These are phyloP conservation scores for Helotiales sp. DNA, from an alignment of 2,329 filamentous ascomycete genomes.

Conservation along the genomic window DNA sequence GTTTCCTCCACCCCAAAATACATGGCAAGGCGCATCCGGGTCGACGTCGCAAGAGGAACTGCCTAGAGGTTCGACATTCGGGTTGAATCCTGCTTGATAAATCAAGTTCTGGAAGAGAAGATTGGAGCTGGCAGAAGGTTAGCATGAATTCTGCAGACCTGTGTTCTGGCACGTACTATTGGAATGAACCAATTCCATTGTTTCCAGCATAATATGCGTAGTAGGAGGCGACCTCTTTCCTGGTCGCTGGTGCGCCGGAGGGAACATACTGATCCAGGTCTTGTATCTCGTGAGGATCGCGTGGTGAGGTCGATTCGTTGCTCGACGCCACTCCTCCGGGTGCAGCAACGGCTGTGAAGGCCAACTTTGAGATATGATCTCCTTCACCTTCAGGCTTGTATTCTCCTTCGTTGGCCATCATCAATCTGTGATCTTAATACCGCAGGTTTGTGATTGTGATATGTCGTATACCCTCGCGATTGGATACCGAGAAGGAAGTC, in stretches of 20 bases:
- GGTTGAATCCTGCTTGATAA: constrained; percentile 35
- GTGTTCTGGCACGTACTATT: constrained; percentile 28
- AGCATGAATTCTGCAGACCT: background rate
- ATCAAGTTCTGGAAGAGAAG: constrained; percentile 36
- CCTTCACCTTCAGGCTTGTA: constrained; percentile 11
- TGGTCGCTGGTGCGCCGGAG: constrained; percentile 26
- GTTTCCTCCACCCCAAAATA: constrained; percentile 32
- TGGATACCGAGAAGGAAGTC: background rate
- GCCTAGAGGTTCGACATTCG: constrained; percentile 33
- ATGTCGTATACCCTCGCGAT: background rate
- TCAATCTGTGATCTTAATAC: background rate
- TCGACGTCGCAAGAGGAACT: constrained; percentile 31
- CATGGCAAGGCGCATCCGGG: constrained; percentile 29
- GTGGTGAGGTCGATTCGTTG: constrained; percentile 7
- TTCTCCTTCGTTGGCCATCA: constrained; percentile 12
- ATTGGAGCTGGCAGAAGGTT: constrained; percentile 26
- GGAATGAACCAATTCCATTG: constrained; percentile 35
- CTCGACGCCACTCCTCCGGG: constrained; percentile 14
- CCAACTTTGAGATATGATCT: constrained; percentile 23
- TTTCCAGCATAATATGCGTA: constrained; percentile 35
- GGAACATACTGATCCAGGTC: constrained; percentile 20
- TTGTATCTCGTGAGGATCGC: constrained; percentile 18
- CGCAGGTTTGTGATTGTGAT: background rate
- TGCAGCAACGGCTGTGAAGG: constrained; percentile 28
- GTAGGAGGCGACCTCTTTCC: constrained; percentile 32